phyloP scores from a whole-genome alignment of 108 stramenopile genomes.

The Skeletonema menzelii region DNA sequence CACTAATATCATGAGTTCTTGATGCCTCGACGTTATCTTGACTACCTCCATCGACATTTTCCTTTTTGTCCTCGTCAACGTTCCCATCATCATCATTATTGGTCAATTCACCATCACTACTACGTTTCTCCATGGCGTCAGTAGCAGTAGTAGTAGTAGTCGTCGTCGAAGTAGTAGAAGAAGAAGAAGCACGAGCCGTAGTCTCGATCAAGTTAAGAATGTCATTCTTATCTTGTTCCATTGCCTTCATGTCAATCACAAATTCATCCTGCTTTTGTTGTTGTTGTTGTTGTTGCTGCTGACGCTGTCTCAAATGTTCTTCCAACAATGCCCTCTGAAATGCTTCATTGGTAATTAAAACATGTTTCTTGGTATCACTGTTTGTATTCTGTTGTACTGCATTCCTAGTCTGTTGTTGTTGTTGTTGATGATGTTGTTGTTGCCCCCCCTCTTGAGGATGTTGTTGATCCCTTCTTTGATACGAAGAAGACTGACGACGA shows the following conservation, averaged over 20 bases:
- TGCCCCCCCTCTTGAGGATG: not conserved
- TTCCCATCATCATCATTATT: not conserved
- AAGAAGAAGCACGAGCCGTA: not conserved
- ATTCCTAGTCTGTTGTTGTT: not conserved
- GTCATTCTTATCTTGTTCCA: constrained; percentile 1
- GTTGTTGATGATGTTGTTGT: not conserved
- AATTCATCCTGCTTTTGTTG: not conserved
- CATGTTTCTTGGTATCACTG: not conserved
- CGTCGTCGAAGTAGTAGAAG: not conserved
- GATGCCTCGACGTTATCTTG: not conserved
- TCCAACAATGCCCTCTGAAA: constrained; percentile 23
- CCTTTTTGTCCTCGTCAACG: not conserved
- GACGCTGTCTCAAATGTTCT: constrained; percentile 7
- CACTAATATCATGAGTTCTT: not conserved
- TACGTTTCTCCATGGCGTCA: not conserved
- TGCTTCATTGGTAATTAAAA: constrained; percentile 13
- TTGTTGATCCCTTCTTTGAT: too few species aligned
- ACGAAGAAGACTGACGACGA: too few species aligned
- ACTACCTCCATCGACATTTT: not conserved
- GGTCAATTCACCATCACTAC: not conserved
- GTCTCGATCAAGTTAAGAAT: constrained; percentile 4
- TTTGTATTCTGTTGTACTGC: not conserved
- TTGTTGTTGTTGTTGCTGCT: not conserved
- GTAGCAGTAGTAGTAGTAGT: not conserved
- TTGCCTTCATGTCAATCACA: not conserved